phyloP scores from a whole-genome alignment of 2,329 filamentous ascomycete genomes.

The Remersonia thermophila region DNA sequence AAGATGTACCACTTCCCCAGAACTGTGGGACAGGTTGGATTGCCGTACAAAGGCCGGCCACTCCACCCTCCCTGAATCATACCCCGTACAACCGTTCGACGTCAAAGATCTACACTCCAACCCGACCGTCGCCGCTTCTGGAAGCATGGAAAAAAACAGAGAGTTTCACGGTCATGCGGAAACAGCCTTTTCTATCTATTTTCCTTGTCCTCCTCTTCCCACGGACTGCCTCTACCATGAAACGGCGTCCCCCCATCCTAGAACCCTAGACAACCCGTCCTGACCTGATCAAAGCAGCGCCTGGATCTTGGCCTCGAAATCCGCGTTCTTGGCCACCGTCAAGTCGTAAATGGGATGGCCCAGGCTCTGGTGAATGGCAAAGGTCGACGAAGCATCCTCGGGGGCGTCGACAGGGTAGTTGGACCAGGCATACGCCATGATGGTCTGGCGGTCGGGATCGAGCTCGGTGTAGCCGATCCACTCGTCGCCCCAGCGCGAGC shows the following conservation, averaged over 20 bases:
- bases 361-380: constrained; percentile 31
- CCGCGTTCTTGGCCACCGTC: constrained; percentile 12
- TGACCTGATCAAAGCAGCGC: background rate
- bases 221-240: too few relatives aligned
- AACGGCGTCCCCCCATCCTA: background rate
- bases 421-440: constrained; percentile 30
- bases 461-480: constrained; percentile 26
- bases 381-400: constrained; percentile 22
- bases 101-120: too few relatives aligned
- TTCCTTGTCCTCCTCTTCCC: too few relatives aligned
- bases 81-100: too few relatives aligned
- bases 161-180: too few relatives aligned
- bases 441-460: constrained; percentile 25
- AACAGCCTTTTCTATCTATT: too few relatives aligned
- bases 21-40: too few relatives aligned
- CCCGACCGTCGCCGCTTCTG: too few relatives aligned
- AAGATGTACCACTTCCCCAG: too few relatives aligned
- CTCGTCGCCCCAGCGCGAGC: constrained; percentile 31
- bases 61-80: too few relatives aligned
- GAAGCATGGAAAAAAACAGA: too few relatives aligned
- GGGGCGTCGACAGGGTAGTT: constrained; percentile 27
- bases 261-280: background rate
- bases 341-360: constrained; percentile 22
- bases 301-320: constrained; percentile 14
- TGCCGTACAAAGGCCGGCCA: too few relatives aligned